Evolutionary conservation across 306 rosid species (phyloP), one percentile per base, ranked within the genome.

Genomic region (Medicago lupulina): DNA sequence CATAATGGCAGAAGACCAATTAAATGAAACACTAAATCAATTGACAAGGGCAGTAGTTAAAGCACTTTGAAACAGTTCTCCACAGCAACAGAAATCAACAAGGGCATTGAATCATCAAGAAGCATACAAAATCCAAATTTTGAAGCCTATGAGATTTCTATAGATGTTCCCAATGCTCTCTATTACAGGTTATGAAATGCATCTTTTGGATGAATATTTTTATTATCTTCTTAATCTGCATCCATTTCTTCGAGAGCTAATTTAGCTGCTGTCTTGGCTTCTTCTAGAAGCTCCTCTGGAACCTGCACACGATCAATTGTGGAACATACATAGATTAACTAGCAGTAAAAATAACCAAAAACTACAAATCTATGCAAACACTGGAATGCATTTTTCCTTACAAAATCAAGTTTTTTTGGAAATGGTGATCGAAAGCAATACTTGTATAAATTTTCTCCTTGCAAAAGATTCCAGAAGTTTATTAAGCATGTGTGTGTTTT

Each of bases 201-300:
- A 81, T 41, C 73, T 43, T 73, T 63, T 11, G 8, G 66, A 63
- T 61, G 19, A 68, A 21, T 1, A 23, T 2, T 23, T 50, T 40
- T 3, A 28, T 3, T 28, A 28, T 28, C 31, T 50, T 28, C 31
- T 50, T 87, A 94, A 84, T 95, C 98, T 21, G 97, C 98, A 80
- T 93, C 98, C 97, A 93, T 93, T 85, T 93, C 98, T 85, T 93
- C 97, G 86, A 93, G 87, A 64, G 98, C 97, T 12, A 91, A 91
- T 85, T 85, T 93, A 46, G 98, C 98, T 3, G 98, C 97, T 46
- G 97, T 76, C 72, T 91, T 93, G 1, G 98, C 98, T 76, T 83
- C 93, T 81, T 89, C 93, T 34, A 93, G 83, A 59, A 93, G 96
- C 39, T 79, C 88, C 18, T 89, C 87, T 0, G 98, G 98, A 63